Evolutionary conservation across 371 early-diverging fungal species (phyloP).

Genomic region (Batrachochytrium dendrobatidis): DNA sequence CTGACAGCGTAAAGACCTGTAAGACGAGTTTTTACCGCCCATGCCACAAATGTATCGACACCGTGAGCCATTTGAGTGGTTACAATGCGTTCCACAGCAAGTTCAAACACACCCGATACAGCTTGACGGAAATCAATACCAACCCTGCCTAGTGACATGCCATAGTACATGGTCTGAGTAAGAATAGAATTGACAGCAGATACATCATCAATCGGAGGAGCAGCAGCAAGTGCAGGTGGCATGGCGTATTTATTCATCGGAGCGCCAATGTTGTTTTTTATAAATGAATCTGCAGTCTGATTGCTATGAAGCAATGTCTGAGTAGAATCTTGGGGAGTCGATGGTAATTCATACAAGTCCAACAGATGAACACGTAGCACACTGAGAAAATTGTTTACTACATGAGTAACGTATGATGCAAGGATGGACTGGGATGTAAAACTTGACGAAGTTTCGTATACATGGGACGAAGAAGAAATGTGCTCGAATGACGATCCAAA

Average conservation of each 20-base stretch:
- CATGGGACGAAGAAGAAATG: conserved; percentile 24
- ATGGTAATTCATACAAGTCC: background rate
- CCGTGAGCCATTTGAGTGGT: conserved; percentile 11
- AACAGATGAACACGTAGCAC: background rate
- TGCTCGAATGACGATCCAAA: background rate
- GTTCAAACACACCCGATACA: conserved; percentile 55
- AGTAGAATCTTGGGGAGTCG: background rate
- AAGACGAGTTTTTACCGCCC: conserved; percentile 10
- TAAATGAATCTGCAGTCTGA: background rate
- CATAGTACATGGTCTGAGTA: conserved; percentile 76
- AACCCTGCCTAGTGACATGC: conserved; percentile 69
- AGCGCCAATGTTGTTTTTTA: background rate
- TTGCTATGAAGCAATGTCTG: background rate
- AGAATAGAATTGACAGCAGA: conserved; percentile 56
- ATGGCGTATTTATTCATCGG: background rate
- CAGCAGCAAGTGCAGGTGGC: background rate
- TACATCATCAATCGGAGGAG: conserved; percentile 43
- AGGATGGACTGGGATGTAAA: conserved; percentile 28
- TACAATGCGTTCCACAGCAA: conserved; percentile 52
- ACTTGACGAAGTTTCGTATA: conserved; percentile 22
- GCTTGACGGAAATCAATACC: conserved; percentile 70
- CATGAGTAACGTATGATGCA: conserved; percentile 29
- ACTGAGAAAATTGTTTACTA: conserved; percentile 13
- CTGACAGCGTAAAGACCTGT: background rate
- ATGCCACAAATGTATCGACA: conserved; percentile 10